Base-by-base conservation (phyloP, 2,329 filamentous ascomycete species). In the Endothia cerciana region DNA sequence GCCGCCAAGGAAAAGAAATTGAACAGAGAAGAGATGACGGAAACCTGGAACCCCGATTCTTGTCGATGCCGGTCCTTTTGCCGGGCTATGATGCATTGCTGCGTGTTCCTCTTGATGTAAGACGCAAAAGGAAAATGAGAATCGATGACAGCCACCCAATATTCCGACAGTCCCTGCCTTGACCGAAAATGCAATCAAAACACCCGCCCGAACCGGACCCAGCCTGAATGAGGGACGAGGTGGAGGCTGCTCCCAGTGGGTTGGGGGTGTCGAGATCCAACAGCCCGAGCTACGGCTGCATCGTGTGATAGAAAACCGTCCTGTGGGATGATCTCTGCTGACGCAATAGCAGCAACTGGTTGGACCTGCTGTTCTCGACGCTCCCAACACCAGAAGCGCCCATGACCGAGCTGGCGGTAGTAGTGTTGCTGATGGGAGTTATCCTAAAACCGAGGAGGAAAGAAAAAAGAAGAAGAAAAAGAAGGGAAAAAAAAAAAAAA, bases 51-150 rank as follows among this genome's bases (percentile, higher is more conserved):
- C 79, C 75, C 77, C 77, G 80, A 47, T 38, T 47, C 61, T 57
- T 63, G 53, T 63, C 53, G 40, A 30, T 81, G 80, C 83, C 80
- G 80, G 78, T 74, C 78, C 78, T 71, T 73, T 62, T 68, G 78
- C 81, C 81, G 80, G 74, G 72, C 76, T 67, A 70, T 77, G 77
- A 79, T 85, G 85, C 85, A 88, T 88, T 86, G 85, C 85, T 88
- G 85, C 85, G 81, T 84, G 74, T 83, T 85, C 80, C 80, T 87
- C 83, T 86, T 85, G 40, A 51, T 69, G 77, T 82, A 80, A 83
- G 76, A 69, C 70, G 67, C 68, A 65, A 65, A 73, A 57, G n/a
- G 55, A 67, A 65, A 68, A 69, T 72, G 71, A 71, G 70, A 70
- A 70, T 69, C 69, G 71, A 73, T 75, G 73, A 78, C 78, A 79